Conservation (phyloP, 208 protist species). For the Wallacemonas sp. region DNA sequence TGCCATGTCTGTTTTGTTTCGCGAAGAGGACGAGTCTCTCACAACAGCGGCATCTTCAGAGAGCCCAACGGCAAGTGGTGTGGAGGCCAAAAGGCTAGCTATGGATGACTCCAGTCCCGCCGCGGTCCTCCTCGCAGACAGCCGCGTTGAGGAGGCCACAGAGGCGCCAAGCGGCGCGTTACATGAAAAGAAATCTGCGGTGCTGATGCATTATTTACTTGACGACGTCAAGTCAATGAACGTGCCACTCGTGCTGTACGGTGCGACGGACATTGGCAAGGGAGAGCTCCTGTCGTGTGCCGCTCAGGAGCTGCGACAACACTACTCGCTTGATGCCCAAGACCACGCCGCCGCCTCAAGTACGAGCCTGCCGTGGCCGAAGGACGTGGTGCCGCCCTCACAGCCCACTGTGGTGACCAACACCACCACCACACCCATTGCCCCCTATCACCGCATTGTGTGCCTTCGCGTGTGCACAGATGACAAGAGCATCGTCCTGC, state of each 20-base stretch:
- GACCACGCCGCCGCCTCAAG: background rate
- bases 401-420: background rate
- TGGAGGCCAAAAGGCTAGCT: too few relatives aligned
- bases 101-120: background rate
- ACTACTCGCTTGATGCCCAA: background rate
- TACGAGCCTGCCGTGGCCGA: background rate
- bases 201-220: slow-evolving; percentile 41
- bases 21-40: too few relatives aligned
- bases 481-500: slow-evolving; percentile 50
- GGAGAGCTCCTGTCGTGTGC: slow-evolving; percentile 53
- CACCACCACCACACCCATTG: background rate
- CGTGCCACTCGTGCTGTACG: slow-evolving; percentile 74
- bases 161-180: slow-evolving; percentile 29
- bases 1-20: slow-evolving; percentile 50
- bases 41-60: too few relatives aligned
- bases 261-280: slow-evolving; percentile 57
- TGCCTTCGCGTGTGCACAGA: slow-evolving; percentile 33
- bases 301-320: slow-evolving; percentile 25
- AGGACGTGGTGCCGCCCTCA: background rate
- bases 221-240: slow-evolving; percentile 32
- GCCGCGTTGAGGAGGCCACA: background rate
- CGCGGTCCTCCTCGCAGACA: background rate
- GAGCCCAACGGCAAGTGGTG: too few relatives aligned
- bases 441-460: slow-evolving; percentile 31
- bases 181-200: slow-evolving; percentile 41